Base-by-base conservation (phyloP, 768 basidiomycete genomes). In the Suillus decipiens region DNA sequence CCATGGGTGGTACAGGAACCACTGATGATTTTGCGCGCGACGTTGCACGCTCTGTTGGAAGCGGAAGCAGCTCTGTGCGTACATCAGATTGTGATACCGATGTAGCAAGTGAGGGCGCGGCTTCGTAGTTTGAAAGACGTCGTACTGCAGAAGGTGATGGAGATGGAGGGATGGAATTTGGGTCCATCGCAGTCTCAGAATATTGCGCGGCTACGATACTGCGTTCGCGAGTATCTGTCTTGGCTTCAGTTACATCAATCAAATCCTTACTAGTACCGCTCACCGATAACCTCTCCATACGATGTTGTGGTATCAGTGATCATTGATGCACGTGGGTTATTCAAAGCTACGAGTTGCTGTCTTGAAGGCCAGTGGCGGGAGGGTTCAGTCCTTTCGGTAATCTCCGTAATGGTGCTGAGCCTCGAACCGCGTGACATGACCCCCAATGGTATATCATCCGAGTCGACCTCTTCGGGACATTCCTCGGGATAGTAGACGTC, bases 91-190 rank as follows among this genome's bases (percentile, higher is more conserved):
- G 75, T 19, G 82, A 75, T 41, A 78, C 77, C 33, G 80, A 80
- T 6, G 83, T 79, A 64, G 76, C 74, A 69, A 82, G 76, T 22
- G 87, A 86, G 42, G 86, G 86, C 8, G 84, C 79, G 59, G 81
- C 79, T 65, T 89, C 86, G 58, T 83, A 83, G 39, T 77, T 78
- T 14, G 89, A 86, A 37, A 90, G 77, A 36, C 84, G 78, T 42
- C 82, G 79, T n/a, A 89, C 68, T 19, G 90, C 89, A 24, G 89
- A 90, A 1, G 76, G 78, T 28, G 90, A 86, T 45, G 89, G 89
- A 14, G 90, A 90, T 22, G 86, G 82, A 24, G 83, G 81, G 61
- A 87, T 86, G 12, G 73, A 76, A 64, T 89, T 86, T 34, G 88
- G 87, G 72, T 88, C 82, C 53, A 75, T 56, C 14, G 74, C 69